Percentiles rank a stretch among this genome's conserved stretches.
phyloP scores from a whole-genome alignment of 164 flowering plant genomes.

The Euptelea pleiosperma region DNA sequence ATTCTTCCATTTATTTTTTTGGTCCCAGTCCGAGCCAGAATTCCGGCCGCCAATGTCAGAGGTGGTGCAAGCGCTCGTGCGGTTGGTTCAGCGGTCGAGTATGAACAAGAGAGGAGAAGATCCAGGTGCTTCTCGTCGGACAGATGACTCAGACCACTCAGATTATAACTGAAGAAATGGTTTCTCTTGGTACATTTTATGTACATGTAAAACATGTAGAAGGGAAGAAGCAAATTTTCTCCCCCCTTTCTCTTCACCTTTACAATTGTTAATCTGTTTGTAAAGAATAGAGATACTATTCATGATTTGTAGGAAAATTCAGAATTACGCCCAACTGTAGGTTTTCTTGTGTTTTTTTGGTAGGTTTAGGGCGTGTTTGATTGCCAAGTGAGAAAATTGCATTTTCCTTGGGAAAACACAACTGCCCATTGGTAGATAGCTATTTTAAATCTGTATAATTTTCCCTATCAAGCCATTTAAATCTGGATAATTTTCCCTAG shows the following conservation, averaged over 20 bases:
- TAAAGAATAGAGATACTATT: background rate
- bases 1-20: background rate
- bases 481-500: too few species aligned
- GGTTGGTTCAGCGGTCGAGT: constrained; percentile 56
- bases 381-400: too few species aligned
- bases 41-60: constrained; percentile 86
- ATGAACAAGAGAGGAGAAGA: constrained; percentile 53
- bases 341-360: background rate
- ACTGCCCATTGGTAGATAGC: too few species aligned
- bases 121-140: constrained; percentile 23
- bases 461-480: too few species aligned
- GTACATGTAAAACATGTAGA: constrained; percentile 5
- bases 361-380: too few species aligned
- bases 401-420: too few species aligned
- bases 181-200: background rate
- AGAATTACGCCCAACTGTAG: background rate
- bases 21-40: constrained; percentile 62
- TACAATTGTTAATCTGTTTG: background rate
- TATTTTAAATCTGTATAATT: too few species aligned
- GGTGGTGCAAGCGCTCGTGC: constrained; percentile 68
- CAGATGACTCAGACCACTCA: constrained; percentile 10
- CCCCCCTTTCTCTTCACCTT: background rate
- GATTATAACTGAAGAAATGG: constrained; percentile 11
- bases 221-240: background rate
- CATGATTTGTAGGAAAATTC: background rate